Evolutionary conservation across 352 stramenopile genomes (phyloP), one percentile per base, ranked within the genome.

Genomic region (Thraustotheca clavata): DNA sequence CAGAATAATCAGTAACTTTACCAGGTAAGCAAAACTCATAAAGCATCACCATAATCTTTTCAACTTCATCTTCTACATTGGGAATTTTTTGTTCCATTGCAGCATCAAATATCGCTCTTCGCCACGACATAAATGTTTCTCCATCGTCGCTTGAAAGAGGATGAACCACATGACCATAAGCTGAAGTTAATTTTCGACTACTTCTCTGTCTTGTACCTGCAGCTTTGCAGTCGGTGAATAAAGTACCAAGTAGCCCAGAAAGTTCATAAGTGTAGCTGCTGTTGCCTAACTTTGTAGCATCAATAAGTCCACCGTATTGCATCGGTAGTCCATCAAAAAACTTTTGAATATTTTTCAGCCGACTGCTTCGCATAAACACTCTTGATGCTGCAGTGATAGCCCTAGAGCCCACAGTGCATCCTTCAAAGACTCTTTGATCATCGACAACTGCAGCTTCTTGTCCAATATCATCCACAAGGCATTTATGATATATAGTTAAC

Each of bases 191-290:
- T 4, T 29, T 47, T 20, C 49, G 31, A 20, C 24, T 49, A 29
- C 3, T 22, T 8, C n/a, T 18, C 31, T 11, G 35, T 27, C 6
- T 61, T 49, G 12, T 36, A 9, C 49, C 49, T 14, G 49, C 47
- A 12, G 43, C 36, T 18, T 81, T 69, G 27, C 76, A 84, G 16
- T 75, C 50, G 6, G 38, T 71, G 57, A 76, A 84, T 71, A 82
- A 73, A 18, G 27, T 66, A 0, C 73, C 73, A 8, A 85, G 43
- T 31, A 76, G 72, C 2, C 73, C 71, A 26, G 67, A 79, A 36
- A 87, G 59, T 12, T 83, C 74, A 62, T 81, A 87, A 57, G 74
- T 70, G 73, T 87, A 87, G 71, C 77, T 84, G 61, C 67, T 77
- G 12, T 54, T 38, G 11, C 77, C 77, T 20, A 87, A 39, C 26